Percentiles rank a stretch among this genome's conserved stretches.
These are phyloP conservation scores for Kazachstania sp. DNA, from an alignment of 1,139 yeast genomes.

Conservation along the genomic window DNA sequence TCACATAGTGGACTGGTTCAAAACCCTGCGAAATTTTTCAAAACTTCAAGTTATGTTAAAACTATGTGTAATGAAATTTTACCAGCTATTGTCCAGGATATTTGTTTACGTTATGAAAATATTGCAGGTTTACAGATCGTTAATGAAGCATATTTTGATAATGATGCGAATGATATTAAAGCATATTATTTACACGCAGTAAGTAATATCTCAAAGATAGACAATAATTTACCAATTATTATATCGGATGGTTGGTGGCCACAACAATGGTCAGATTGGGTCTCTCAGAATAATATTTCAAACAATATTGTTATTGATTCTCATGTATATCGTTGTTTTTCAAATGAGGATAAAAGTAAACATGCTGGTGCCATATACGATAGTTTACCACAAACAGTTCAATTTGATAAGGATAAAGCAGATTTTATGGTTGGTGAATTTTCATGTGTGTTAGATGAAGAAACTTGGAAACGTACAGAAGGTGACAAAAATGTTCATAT, in stretches of 20 bases:
- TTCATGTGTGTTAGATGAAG: conserved; percentile 75
- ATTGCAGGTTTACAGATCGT: conserved; percentile 76
- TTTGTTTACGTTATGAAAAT: conserved; percentile 50
- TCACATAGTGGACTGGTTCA: conserved; percentile 70
- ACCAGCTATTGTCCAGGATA: conserved; percentile 57
- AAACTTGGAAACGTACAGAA: conserved; percentile 53
- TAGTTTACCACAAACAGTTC: conserved; percentile 48
- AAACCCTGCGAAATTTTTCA: conserved; percentile 57
- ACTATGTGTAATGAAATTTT: conserved; percentile 42
- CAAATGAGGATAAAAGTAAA: conserved; percentile 62
- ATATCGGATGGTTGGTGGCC: conserved; percentile 96
- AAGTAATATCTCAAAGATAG: conserved; percentile 29
- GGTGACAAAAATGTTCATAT: conserved; percentile 42
- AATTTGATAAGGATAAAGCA: conserved; percentile 44
- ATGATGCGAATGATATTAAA: conserved; percentile 44
- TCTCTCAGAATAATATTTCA: conserved; percentile 35
- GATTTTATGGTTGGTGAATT: conserved; percentile 85
- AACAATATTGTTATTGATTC: conserved; percentile 70
- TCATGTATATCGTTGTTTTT: conserved; percentile 80
- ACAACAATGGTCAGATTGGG: conserved; percentile 66
- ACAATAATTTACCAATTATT: conserved; percentile 55
- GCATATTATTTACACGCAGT: conserved; percentile 60
- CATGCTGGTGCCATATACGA: conserved; percentile 54
- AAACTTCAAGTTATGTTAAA: conserved; percentile 33
- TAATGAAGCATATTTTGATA: conserved; percentile 68